Evolutionary conservation across 768 basidiomycete genomes (phyloP).

Genomic region (Omphalotus guepiniiformis): DNA sequence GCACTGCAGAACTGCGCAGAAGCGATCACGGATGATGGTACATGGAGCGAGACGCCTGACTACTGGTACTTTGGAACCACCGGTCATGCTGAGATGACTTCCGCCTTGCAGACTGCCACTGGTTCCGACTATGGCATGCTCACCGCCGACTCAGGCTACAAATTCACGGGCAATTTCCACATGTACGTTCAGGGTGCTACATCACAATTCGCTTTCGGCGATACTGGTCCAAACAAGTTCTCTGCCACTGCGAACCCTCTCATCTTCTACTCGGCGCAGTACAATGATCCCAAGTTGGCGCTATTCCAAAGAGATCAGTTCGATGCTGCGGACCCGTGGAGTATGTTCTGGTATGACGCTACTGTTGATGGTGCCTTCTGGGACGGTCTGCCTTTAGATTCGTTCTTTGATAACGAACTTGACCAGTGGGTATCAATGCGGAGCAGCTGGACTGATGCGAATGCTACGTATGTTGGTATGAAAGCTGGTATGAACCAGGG

Average conservation of each 20-base stretch:
- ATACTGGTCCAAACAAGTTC: constrained; percentile 93
- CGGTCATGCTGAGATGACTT: constrained; percentile 83
- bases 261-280: constrained; percentile 70
- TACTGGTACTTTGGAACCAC: constrained; percentile 97
- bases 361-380: constrained; percentile 84
- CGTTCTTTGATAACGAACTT: constrained; percentile 64
- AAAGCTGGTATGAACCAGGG: constrained; percentile 79
- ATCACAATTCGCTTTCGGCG: constrained; percentile 80
- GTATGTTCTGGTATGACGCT: constrained; percentile 93
- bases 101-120: constrained; percentile 79
- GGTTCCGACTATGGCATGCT: constrained; percentile 79
- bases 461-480: constrained; percentile 81
- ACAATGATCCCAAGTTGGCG: constrained; percentile 65
- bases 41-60: constrained; percentile 92
- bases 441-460: constrained; percentile 85
- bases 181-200: constrained; percentile 85
- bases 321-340: constrained; percentile 81
- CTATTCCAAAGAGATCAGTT: constrained; percentile 89
- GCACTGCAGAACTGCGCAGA: constrained; percentile 73
- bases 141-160: constrained; percentile 61
- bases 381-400: constrained; percentile 79
- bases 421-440: constrained; percentile 93
- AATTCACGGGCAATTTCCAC: constrained; percentile 78
- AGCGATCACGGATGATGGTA: constrained; percentile 66
- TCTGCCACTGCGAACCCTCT: constrained; percentile 89